Conservation (phyloP, 2,329 filamentous ascomycete genomes). For the Penicillium sumatraense region DNA sequence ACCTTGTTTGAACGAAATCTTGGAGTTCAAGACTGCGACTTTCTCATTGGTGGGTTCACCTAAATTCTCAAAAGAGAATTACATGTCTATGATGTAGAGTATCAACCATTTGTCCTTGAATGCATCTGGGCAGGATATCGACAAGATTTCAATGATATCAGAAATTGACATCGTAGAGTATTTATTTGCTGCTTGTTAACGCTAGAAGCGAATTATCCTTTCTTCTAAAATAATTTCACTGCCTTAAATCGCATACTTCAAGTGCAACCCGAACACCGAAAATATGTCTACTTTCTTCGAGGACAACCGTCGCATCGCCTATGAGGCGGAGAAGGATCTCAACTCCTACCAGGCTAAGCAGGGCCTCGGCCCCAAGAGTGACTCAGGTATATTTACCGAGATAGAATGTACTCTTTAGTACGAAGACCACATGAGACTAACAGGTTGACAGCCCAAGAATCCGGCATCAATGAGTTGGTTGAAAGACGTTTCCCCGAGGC, state of each 20-base stretch:
- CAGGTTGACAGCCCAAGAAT: constrained; percentile 39
- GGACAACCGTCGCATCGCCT: constrained; percentile 31
- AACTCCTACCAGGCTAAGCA: constrained; percentile 47
- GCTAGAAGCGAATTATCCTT: too few species aligned
- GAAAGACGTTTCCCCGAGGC: constrained; percentile 42
- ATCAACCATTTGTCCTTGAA: too few species aligned
- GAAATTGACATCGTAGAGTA: not conserved
- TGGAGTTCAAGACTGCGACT: not conserved
- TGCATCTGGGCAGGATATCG: too few species aligned
- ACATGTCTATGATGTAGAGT: constrained; percentile 41
- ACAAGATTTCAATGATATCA: not conserved
- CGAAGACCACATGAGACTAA: constrained; percentile 1
- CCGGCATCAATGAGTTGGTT: constrained; percentile 46
- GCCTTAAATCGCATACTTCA: not conserved
- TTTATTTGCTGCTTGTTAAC: not conserved
- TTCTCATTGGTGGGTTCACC: not conserved
- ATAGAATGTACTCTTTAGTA: too few species aligned
- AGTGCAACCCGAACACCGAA: constrained; percentile 2
- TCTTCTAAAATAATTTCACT: too few species aligned
- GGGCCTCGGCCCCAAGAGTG: constrained; percentile 42
- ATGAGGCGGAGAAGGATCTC: constrained; percentile 45
- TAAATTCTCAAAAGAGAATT: constrained; percentile 20
- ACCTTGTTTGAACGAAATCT: constrained; percentile 11
- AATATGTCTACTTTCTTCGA: constrained; percentile 28
- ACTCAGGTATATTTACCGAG: constrained; percentile 46